phyloP scores from a whole-genome alignment of 1,284 basidiomycete genomes.

The Wallemia mellicola region DNA sequence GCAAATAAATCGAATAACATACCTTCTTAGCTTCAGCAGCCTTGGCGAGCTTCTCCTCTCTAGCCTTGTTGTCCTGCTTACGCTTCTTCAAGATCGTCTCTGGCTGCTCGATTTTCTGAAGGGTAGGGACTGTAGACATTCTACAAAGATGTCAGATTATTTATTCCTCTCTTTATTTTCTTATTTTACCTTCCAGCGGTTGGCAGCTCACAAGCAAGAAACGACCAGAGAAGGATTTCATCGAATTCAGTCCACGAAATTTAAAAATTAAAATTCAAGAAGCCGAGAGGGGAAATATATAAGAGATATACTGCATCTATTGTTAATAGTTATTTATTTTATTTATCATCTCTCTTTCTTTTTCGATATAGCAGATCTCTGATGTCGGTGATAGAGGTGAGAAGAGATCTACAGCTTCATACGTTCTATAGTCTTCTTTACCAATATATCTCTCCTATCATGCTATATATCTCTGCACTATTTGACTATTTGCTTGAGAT shows the following conservation, averaged over 20 bases:
- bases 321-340: no score
- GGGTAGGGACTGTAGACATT: neutral
- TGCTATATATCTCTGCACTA: no score
- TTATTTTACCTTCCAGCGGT: neutral
- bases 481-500: no score
- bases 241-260: neutral
- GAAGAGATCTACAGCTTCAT: no score
- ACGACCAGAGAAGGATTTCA: neutral
- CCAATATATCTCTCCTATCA: no score
- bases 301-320: no score
- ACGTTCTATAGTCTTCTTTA: no score
- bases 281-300: no score
- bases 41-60: conserved; percentile 74
- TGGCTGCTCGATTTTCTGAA: conserved; percentile 41
- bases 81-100: conserved; percentile 99
- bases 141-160: neutral
- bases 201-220: neutral
- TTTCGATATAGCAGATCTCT: no score
- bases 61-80: conserved; percentile 88
- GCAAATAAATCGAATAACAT: conserved; percentile 14
- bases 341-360: no score
- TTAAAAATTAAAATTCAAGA: neutral
- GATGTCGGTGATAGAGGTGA: no score
- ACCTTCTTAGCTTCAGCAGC: conserved; percentile 79
- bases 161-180: neutral